Evolutionary conservation across 1,284 basidiomycete species (phyloP), one percentile per base, ranked within the genome.

Genomic region (Xerocomus nothofagi): DNA sequence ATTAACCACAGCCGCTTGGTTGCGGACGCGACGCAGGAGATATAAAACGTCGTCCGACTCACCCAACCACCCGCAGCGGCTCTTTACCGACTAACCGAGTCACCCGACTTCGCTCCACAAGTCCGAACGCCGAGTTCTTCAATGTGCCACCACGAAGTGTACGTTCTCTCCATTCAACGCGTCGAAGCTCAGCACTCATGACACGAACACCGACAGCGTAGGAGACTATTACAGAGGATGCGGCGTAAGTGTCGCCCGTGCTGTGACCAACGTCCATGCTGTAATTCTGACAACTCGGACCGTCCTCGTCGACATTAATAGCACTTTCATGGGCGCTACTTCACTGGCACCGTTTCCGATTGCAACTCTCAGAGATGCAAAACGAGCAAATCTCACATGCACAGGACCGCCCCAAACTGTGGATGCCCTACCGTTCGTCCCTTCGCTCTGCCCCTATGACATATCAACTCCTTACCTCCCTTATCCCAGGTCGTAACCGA

Each of bases 241-340:
- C 56, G 77, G 79, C 51, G 81, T 82, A 64, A 51, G 76, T 50
- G 1, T 8, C 23, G 3, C 17, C 24, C 4, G 9, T 26, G 39
- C 32, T 37, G 14, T 15, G 20, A 20, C 32, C 33, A 27, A 24
- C 15, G n/a, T 36, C 6, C 37, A 34, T 51, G 38, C 58, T 47
- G 60, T 63, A 59, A 51, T 48, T n/a, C n/a, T n/a, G 34, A 47
- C 55, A 24, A 24, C 37, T n/a, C n/a, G n/a, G 5, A 14, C 2
- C 9, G 17, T 6, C 9, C 12, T 23, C 17, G n/a, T n/a, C n/a
- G n/a, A n/a, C n/a, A 3, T 33, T 31, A 5, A 48, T 37, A 84
- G 81, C 81, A 84, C 60, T 84, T 82, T 65, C 80, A 83, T 55
- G 76, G 77, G 34, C 74, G 79, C 29, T 84, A 82, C 62, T 81